Evolutionary conservation across 2,329 filamentous ascomycete species (phyloP), one percentile per base, ranked within the genome.

Genomic region (Microsporum audouinii): DNA sequence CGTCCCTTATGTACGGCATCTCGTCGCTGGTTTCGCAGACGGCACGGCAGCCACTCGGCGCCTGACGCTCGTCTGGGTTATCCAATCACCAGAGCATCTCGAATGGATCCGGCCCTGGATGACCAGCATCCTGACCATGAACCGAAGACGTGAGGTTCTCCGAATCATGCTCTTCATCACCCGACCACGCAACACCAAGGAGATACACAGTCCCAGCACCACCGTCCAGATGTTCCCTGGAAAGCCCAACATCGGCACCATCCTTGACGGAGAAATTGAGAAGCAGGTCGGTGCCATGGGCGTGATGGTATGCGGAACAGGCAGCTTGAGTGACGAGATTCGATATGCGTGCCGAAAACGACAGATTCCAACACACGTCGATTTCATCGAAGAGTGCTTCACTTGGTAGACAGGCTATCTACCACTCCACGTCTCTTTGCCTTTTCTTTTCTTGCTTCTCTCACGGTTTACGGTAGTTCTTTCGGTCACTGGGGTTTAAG

Each of bases 41-140:
- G 83, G 84, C 62, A 91, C 85, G 0, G 85, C 91, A 41, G 91
- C 92, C 3, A 90, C 89, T 2, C 86, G 91, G 58, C 85, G 87
- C 45, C 77, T 97, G 55, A 89, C 87, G 0, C 84, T 97, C 5
- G 84, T 96, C 63, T 97, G 94, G 94, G 87, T 96, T 69, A 88
- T 97, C 65, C 89, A 94, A 64, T 89, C 91, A 60, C 87, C 88
- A 41, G 88, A 96, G 69, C 86, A 92, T 61, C 82, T 97, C 5
- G 90, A 96, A 73, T 97, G 94, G 92, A 88, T 95, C 62, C 84
- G 89, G 5, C 89, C 89, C 3, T 97, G 89, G 87, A 87, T 87
- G 84, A 86, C 83, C 14, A 78, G 79, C 66, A 86, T 97, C 60
- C 80, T 97, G 36, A 82, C 82, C 61, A 87, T 96, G 81, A 88